phyloP scores from a whole-genome alignment of 768 basidiomycete species.

The Mycena polygramma region DNA sequence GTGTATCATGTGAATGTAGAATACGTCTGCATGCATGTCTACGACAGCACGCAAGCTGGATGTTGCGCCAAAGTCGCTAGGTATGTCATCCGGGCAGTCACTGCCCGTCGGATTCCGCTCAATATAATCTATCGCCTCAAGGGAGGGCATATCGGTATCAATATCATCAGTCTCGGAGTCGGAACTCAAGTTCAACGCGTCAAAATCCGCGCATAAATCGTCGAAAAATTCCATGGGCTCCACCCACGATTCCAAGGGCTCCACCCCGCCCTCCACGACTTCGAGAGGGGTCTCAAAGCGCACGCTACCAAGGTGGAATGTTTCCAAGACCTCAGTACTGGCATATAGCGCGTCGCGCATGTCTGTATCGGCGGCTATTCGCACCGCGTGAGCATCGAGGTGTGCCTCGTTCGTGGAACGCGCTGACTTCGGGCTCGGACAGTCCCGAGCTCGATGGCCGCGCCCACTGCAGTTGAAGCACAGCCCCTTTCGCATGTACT shows the following conservation, averaged over 20 bases:
- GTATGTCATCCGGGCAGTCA: no score
- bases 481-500: conserved; percentile 4
- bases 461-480: conserved; percentile 13
- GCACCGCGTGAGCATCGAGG: background rate
- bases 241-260: background rate
- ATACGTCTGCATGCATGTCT: no score
- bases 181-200: background rate
- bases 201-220: background rate
- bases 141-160: conserved; percentile 1
- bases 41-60: no score
- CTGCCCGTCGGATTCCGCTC: no score
- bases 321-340: background rate
- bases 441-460: conserved; percentile 4
- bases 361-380: background rate
- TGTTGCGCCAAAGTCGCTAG: no score
- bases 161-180: conserved; percentile 17
- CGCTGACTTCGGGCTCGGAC: background rate
- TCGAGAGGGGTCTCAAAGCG: background rate
- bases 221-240: conserved; percentile 13
- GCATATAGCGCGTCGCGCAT: background rate
- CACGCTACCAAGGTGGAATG: background rate
- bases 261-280: conserved; percentile 23
- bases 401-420: background rate
- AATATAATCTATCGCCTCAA: background rate
- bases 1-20: no score